phyloP scores from a whole-genome alignment of 345 rosid species.

The Populus nigra region DNA sequence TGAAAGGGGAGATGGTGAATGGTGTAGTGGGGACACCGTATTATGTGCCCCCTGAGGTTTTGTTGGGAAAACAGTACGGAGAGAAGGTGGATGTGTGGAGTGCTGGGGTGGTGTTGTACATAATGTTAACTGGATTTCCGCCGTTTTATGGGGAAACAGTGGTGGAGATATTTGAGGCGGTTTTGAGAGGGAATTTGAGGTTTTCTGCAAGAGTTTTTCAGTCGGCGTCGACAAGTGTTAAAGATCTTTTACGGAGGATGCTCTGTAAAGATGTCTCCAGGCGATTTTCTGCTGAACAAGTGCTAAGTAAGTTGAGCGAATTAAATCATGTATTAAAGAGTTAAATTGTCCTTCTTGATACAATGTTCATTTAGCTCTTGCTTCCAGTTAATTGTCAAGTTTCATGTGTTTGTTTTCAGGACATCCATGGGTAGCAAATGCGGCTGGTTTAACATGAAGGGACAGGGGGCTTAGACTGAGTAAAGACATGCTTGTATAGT shows the following conservation, averaged over 20 bases:
- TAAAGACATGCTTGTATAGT: background rate
- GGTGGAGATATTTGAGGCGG: constrained; percentile 59
- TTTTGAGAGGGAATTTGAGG: constrained; percentile 65
- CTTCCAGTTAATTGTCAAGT: background rate
- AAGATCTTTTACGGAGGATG: constrained; percentile 78
- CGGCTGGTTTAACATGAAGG: background rate
- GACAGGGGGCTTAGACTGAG: background rate
- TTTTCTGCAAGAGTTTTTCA: constrained; percentile 53
- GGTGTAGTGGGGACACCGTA: constrained; percentile 87
- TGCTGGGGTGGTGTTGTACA: constrained; percentile 66
- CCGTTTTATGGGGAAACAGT: constrained; percentile 79
- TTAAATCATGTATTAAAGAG: background rate
- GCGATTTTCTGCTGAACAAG: constrained; percentile 74
- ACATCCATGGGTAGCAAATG: constrained; percentile 29
- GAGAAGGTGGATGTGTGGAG: constrained; percentile 92
- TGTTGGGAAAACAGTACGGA: constrained; percentile 57
- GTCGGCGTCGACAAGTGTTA: constrained; percentile 45
- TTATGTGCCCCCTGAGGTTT: constrained; percentile 80
- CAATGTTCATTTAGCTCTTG: background rate
- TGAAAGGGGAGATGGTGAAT: constrained; percentile 24
- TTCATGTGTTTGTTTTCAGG: background rate
- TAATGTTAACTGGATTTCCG: constrained; percentile 68
- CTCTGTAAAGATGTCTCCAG: constrained; percentile 69
- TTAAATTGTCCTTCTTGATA: too few species aligned
- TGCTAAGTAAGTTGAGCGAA: constrained; percentile 46